Evolutionary conservation across 805 yeast genomes (phyloP).

Genomic region (Danielia reshetovae): DNA sequence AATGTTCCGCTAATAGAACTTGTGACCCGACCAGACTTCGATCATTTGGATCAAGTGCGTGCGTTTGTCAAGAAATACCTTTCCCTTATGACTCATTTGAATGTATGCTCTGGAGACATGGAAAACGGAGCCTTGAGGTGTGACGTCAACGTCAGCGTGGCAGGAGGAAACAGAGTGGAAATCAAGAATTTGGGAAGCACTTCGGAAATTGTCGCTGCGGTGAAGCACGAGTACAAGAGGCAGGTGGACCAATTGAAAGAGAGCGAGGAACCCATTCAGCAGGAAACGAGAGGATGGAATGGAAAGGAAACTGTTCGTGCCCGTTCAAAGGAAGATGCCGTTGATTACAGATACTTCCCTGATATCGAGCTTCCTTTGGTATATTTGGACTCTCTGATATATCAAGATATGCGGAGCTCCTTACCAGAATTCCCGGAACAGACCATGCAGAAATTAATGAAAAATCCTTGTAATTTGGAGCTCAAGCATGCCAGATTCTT

Average conservation of each 20-base stretch:
- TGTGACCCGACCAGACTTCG: slow-evolving; percentile 88
- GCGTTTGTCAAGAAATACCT: slow-evolving; percentile 82
- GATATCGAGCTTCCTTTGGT: slow-evolving; percentile 82
- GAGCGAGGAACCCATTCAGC: slow-evolving; percentile 20
- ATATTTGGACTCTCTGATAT: slow-evolving; percentile 39
- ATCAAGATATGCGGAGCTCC: slow-evolving; percentile 34
- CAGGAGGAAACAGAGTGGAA: slow-evolving; percentile 72
- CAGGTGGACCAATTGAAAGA: slow-evolving; percentile 52
- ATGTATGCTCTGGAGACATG: slow-evolving; percentile 82
- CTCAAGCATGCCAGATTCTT: slow-evolving; percentile 74
- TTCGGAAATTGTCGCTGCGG: slow-evolving; percentile 73
- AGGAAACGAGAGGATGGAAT: slow-evolving; percentile 92
- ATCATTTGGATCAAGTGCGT: slow-evolving; percentile 59
- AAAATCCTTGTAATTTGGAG: slow-evolving; percentile 51
- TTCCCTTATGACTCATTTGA: slow-evolving; percentile 59
- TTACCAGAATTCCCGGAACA: slow-evolving; percentile 65
- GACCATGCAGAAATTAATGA: slow-evolving; percentile 42
- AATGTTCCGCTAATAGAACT: slow-evolving; percentile 86
- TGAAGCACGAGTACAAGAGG: slow-evolving; percentile 66
- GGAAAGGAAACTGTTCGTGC: slow-evolving; percentile 64
- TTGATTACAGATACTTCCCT: slow-evolving; percentile 92
- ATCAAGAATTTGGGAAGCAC: slow-evolving; percentile 86
- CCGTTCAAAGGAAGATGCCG: slow-evolving; percentile 73
- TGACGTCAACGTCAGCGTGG: slow-evolving; percentile 87
- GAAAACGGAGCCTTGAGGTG: slow-evolving; percentile 95